Percentiles rank a stretch among this genome's conserved stretches.
Evolutionary conservation across 176 grass and related monocot species (phyloP).

Genomic region (Tillandsia leiboldiana): DNA sequence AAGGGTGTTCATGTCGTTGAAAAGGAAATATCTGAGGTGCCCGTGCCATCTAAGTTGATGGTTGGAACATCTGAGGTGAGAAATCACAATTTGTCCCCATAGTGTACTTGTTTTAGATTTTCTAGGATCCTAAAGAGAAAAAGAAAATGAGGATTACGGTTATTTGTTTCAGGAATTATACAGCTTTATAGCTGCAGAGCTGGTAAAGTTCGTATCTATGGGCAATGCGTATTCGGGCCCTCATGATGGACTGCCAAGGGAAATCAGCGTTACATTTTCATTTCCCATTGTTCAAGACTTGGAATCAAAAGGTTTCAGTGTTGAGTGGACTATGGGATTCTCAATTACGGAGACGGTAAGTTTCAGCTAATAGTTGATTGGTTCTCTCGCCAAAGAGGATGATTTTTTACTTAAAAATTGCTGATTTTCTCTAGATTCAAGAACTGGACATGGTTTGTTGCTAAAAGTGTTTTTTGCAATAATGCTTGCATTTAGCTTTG

Average conservation of each 20-base stretch:
- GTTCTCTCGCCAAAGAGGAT: not conserved
- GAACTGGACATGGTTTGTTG: not conserved
- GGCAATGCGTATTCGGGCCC: not conserved
- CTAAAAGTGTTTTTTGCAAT: not conserved
- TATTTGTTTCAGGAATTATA: conserved; percentile 7
- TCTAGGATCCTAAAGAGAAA: not conserved
- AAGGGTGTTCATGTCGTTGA: not conserved
- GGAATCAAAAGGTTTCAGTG: not conserved
- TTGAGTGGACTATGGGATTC: conserved; percentile 4
- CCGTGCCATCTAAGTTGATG: conserved; percentile 8
- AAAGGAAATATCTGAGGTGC: not conserved
- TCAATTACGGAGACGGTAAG: conserved; percentile 3
- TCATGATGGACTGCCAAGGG: not conserved
- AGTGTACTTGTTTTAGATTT: not conserved
- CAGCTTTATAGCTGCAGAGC: conserved; percentile 1
- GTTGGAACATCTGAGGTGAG: not conserved
- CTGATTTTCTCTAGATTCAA: not conserved
- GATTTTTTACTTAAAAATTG: not conserved
- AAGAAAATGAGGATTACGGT: not conserved
- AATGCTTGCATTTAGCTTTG: not conserved
- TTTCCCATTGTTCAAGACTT: not conserved
- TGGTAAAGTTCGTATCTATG: conserved; percentile 3
- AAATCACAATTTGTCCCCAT: not conserved
- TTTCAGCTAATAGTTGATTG: not conserved
- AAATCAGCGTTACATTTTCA: conserved; percentile 3